Base-by-base conservation (phyloP, 2,329 filamentous ascomycete species). In the Aspergillus awamori region DNA sequence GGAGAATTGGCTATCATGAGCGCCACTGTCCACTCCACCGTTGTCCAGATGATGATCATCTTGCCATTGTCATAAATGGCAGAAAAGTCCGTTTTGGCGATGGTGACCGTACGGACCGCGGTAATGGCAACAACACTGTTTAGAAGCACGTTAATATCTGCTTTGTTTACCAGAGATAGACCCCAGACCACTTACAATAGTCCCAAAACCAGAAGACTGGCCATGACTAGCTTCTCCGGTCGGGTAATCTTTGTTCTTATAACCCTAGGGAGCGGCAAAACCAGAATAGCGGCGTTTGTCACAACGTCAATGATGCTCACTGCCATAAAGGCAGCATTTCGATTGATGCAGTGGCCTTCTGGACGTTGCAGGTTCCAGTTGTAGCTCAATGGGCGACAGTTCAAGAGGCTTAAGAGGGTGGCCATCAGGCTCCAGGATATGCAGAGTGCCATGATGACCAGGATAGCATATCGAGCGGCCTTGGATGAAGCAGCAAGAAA, bases 1-100 rank as follows among this genome's bases (percentile, higher is more conserved):
- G 38, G 47, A 26, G 56, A 47, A 33, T 53, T 59, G 33, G 22
- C 47, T 24, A 59, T 45, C 6, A 62, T 57, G 15, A 62, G 56
- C 3, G 52, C 57, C 11, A 47, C 26, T 22, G 38, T 41, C 60
- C 43, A 59, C 24, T 62, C 47, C 26, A 56, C 51, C 6, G 45
- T 49, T 1, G 47, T 56, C 58, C 58, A 60, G 15, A 60, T 41
- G n/a, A 45, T 17, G 11, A 60, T 30, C 53, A 60, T 60, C 51
- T 60, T 60, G 45, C 41, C 36, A 30, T 26, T 39, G 20, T 41
- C 49, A n/a, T 52, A 33, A 15, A 59, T 17, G 5, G 4, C 36
- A 24, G 8, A 2, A 20, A 57, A 58, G 22, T 53, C 56, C 38
- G 39, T 24, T 52, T 15, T 47, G 8, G 58, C 30, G 7, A 57